These are phyloP conservation scores for Angomonas ambiguus DNA, from an alignment of 208 protist species.

Conservation along the genomic window DNA sequence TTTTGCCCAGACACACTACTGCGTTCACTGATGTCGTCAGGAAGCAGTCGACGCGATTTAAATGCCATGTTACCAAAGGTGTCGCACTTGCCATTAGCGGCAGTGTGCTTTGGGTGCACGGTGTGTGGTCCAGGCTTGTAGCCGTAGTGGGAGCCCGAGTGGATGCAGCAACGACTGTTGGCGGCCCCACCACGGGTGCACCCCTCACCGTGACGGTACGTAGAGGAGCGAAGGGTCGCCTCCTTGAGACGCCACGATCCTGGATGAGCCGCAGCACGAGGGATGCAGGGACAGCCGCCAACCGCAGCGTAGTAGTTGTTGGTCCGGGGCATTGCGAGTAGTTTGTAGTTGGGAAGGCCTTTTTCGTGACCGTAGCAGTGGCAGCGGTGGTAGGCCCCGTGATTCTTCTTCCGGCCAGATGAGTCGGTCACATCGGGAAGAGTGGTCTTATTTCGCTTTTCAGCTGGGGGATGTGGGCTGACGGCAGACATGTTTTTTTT, in stretches of 20 bases:
- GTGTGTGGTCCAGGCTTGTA: conserved; percentile 61
- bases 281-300: conserved; percentile 73
- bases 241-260: conserved; percentile 63
- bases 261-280: conserved; percentile 52
- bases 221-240: conserved; percentile 49
- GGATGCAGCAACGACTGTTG: conserved; percentile 39
- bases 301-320: conserved; percentile 77
- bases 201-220: conserved; percentile 30
- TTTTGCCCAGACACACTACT: conserved; percentile 62
- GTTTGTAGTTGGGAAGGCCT: conserved; percentile 60
- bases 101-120: conserved; percentile 55
- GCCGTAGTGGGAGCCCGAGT: conserved; percentile 56
- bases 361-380: conserved; percentile 54
- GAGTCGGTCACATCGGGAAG: not conserved
- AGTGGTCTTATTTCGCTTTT: not conserved
- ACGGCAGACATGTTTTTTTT: not conserved
- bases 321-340: conserved; percentile 59
- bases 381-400: conserved; percentile 34
- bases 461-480: not conserved
- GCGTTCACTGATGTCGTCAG: conserved; percentile 44
- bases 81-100: conserved; percentile 65
- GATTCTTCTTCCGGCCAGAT: not conserved
- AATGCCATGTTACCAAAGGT: conserved; percentile 80
- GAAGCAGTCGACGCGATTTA: conserved; percentile 28
- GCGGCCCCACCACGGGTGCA: conserved; percentile 23